Evolutionary conservation across 2,329 filamentous ascomycete species (phyloP), one percentile per base, ranked within the genome.

Genomic region (Sordariomycetes sp.): DNA sequence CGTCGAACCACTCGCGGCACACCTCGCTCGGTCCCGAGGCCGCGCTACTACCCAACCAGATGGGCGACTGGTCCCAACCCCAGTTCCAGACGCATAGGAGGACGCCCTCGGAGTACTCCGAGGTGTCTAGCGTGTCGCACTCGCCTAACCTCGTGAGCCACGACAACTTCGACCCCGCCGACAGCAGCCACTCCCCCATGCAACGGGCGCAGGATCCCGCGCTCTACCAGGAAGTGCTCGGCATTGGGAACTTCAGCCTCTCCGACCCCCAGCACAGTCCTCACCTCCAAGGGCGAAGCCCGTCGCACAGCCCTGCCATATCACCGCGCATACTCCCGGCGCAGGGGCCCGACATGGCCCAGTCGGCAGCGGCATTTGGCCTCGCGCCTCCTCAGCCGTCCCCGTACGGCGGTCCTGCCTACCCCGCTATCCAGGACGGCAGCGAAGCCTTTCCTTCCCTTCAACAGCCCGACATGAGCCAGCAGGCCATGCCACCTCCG

Each of bases 61-160:
- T 77, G 54, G 65, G 64, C 57, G 80, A 83, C 60, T 84, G 80
- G 80, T 76, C 64, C 50, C 76, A 77, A 59, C 71, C 76, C 16
- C 79, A 82, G 60, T 97, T 96, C 67, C 87, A 89, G 63, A 79
- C 82, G n/a, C 93, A 97, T 69, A 82, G 91, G 64, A 84, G 92
- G 66, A 86, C 83, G 43, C 89, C 90, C 1, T 97, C 92, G n/a
- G 93, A 97, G 65, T 90, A 87, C 66, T 96, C 91, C 2, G 93
- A 97, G 64, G 86, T 96, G 6, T 96, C 87, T 5, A 96, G 90
- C 20, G 89, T 86, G 18, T 86, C 89, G 24, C 88, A 86, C 25
- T 97, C 93, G 20, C 93, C 93, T 3, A 90, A 90, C 67, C 74
- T 96, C 59, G 81, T 81, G 32, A 87, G 87, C 64, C 80, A 88